Conservation (phyloP, 1,139 yeast genomes). For the Taphrina sp. region DNA sequence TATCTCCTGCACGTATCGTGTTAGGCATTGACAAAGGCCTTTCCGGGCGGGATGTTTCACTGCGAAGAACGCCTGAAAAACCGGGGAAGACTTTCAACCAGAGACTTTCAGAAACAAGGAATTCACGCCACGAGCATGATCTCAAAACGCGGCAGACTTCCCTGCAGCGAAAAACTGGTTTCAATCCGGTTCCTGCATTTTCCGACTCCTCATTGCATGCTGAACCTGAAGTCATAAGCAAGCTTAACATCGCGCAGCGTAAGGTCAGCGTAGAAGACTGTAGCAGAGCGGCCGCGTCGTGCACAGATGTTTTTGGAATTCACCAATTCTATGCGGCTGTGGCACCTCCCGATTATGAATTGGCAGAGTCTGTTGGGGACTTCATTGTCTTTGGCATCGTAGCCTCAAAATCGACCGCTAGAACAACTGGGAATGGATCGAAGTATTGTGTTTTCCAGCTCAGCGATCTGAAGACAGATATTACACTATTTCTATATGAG, state of each 20-base stretch:
- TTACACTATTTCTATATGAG: constrained; percentile 65
- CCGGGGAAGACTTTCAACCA: constrained; percentile 29
- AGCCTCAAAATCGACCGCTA: constrained; percentile 56
- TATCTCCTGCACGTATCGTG: constrained; percentile 33
- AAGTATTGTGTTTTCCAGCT: constrained; percentile 63
- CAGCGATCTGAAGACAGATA: constrained; percentile 62
- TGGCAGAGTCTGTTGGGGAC: constrained; percentile 64
- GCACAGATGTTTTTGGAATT: constrained; percentile 50
- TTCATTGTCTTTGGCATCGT: constrained; percentile 75
- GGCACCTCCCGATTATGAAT: constrained; percentile 62
- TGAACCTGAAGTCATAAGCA: not conserved
- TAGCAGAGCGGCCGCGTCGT: constrained; percentile 44
- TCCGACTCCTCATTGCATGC: not conserved
- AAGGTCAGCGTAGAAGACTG: constrained; percentile 47
- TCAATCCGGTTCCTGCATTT: constrained; percentile 21
- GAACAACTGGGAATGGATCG: constrained; percentile 45
- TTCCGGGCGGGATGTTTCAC: constrained; percentile 33
- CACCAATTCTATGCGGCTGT: constrained; percentile 64
- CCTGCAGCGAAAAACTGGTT: constrained; percentile 4
- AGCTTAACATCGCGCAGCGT: not conserved
- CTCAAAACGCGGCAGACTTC: constrained; percentile 1
- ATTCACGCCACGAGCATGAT: constrained; percentile 1
- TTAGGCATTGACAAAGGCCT: constrained; percentile 34
- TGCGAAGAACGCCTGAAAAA: constrained; percentile 24
- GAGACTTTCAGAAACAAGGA: constrained; percentile 20